These are phyloP conservation scores for Nigrospora oryzae DNA, from an alignment of 2,329 filamentous ascomycete genomes.

Conservation along the genomic window DNA sequence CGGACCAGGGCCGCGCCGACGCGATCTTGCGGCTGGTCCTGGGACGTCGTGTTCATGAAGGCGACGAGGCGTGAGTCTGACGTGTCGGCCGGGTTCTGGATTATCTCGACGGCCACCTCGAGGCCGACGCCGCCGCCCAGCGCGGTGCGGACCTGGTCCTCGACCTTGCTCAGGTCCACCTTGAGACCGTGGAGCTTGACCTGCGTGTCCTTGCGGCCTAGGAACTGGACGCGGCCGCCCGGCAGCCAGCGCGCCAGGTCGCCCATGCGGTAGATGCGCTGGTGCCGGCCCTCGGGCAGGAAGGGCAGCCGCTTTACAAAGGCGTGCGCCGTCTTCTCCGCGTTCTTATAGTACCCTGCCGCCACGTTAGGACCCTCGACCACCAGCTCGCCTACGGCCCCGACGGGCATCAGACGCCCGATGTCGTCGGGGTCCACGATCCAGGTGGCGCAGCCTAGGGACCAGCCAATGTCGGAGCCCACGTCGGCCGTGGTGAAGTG, in stretches of 20 bases:
- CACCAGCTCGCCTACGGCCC: neutral
- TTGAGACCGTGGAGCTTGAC: conserved; percentile 38
- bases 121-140: neutral
- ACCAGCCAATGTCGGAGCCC: neutral
- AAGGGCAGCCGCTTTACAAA: conserved; percentile 11
- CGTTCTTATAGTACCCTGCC: neutral
- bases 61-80: neutral
- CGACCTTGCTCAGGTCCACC: conserved; percentile 36
- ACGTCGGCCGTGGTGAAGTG: neutral
- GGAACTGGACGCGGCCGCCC: conserved; percentile 16
- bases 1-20: neutral
- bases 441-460: neutral
- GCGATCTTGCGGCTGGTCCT: neutral
- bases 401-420: neutral
- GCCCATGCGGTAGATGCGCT: conserved; percentile 22
- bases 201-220: conserved; percentile 37
- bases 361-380: conserved; percentile 6
- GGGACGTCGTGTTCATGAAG: neutral
- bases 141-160: conserved; percentile 10
- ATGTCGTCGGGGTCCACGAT: neutral
- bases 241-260: conserved; percentile 18
- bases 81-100: neutral
- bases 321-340: conserved; percentile 2
- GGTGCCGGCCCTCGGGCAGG: neutral
- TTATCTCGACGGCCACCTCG: neutral